phyloP scores from a whole-genome alignment of 2,329 filamentous ascomycete species.

The Xylariaceae sp. region DNA sequence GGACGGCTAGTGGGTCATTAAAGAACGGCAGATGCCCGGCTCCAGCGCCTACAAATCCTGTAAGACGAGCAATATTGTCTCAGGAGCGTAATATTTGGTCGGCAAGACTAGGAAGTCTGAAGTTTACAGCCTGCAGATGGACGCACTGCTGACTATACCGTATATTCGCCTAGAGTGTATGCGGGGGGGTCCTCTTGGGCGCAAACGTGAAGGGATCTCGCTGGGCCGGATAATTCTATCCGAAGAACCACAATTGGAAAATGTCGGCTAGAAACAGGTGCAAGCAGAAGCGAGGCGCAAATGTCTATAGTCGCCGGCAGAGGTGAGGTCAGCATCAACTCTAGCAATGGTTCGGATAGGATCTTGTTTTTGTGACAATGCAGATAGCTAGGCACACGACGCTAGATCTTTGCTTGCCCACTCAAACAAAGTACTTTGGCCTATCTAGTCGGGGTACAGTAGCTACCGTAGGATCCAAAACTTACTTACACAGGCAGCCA shows the following conservation, averaged over 20 bases:
- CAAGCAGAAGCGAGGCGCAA: slow-evolving; percentile 12
- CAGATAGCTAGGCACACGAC: too few species aligned
- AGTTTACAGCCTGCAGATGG: background rate
- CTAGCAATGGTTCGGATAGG: background rate
- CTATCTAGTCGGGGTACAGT: background rate
- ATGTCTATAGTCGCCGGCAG: slow-evolving; percentile 11
- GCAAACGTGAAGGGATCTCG: slow-evolving; percentile 4
- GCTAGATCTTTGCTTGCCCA: too few species aligned
- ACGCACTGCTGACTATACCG: slow-evolving; percentile 12
- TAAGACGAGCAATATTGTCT: slow-evolving; percentile 23
- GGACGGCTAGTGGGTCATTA: slow-evolving; percentile 24
- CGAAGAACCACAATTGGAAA: slow-evolving; percentile 5
- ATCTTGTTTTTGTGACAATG: background rate
- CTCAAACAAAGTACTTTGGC: background rate
- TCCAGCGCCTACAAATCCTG: slow-evolving; percentile 25
- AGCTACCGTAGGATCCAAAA: background rate
- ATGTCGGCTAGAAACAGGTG: slow-evolving; percentile 9
- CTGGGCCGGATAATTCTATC: slow-evolving; percentile 1
- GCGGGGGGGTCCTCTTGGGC: background rate
- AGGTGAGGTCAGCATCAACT: slow-evolving; percentile 7
- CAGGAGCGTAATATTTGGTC: slow-evolving; percentile 1
- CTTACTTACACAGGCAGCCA: slow-evolving; percentile 20
- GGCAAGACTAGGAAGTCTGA: background rate
- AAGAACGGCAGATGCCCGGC: slow-evolving; percentile 22
- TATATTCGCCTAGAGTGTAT: slow-evolving; percentile 1